phyloP scores from a whole-genome alignment of 306 rosid genomes.

The Prunus salicina region DNA sequence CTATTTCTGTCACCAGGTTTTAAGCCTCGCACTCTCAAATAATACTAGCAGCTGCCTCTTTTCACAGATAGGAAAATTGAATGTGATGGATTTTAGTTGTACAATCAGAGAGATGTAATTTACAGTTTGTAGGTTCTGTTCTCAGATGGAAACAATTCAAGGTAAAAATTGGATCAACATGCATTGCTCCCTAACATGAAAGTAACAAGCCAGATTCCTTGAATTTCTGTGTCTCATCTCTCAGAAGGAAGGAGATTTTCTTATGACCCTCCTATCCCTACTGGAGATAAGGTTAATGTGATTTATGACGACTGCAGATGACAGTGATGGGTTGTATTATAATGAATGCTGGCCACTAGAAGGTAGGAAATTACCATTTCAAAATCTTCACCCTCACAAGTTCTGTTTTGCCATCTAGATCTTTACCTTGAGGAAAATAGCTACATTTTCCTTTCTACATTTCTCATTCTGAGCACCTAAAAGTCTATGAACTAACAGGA shows the following conservation, averaged over 20 bases:
- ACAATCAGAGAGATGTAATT: slow-evolving; percentile 23
- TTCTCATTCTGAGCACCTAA: too few relatives aligned
- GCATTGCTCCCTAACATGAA: slow-evolving; percentile 26
- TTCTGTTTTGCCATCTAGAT: not conserved
- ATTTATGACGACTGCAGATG: not conserved
- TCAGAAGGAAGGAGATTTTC: slow-evolving; percentile 10
- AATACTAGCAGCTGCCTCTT: not conserved
- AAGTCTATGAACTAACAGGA: not conserved
- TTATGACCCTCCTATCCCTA: not conserved
- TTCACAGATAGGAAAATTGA: not conserved
- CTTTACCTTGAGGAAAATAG: not conserved
- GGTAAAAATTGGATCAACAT: slow-evolving; percentile 20
- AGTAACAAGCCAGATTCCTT: slow-evolving; percentile 11
- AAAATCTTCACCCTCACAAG: not conserved
- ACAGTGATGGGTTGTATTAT: not conserved
- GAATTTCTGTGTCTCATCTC: slow-evolving; percentile 12
- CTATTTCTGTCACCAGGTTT: slow-evolving; percentile 17
- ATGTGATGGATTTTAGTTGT: slow-evolving; percentile 17
- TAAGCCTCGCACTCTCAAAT: slow-evolving; percentile 7
- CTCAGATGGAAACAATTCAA: slow-evolving; percentile 21
- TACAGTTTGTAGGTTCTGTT: slow-evolving; percentile 21
- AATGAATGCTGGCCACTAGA: not conserved
- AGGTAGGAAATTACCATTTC: not conserved
- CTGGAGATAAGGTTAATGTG: not conserved
- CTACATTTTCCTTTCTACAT: not conserved